Base-by-base conservation (phyloP, 1,139 yeast species). In the Taphrina betulina region DNA sequence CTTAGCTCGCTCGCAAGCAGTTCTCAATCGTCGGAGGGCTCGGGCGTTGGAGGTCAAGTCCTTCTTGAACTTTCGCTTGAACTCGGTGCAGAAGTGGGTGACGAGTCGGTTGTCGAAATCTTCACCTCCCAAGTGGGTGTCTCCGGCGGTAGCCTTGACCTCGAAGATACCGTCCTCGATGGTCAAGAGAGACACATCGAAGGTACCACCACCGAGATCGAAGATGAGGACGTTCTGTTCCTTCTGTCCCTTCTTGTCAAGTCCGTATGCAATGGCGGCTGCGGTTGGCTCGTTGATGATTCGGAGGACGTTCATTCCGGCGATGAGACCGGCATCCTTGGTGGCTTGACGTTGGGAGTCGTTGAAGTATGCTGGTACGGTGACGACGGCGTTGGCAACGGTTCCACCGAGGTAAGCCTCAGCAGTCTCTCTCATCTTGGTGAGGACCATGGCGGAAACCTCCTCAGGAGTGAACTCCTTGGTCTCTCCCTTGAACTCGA, bases 271-370 rank as follows among this genome's bases (percentile, higher is more conserved):
- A 79, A 88, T 87, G 70, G 96, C 96, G 71, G 96, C 96, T 67
- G 96, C 96, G 66, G 96, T 88, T 72, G 96, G 96, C 81, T 88
- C 96, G 85, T 88, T 88, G 72, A 88, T 88, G 77, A 88, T 89
- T 78, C 96, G 85, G 76, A 88, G 80, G 72, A 88, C 96, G 83
- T 88, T 86, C 73, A 88, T 83, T 73, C 96, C 96, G 68, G 96
- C 85, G 78, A 88, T 88, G 79, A 92, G 85, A 83, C 96, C 96
- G 69, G 96, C 96, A 76, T 88, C 95, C 82, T 88, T 88, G 81
- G 96, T 88, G 68, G 96, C 95, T 79, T 88, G 95, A 79, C 96
- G 86, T 80, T 88, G 96, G 69, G 95, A 86, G 75, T 88, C 96
- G 79, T 88, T 88, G 82, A 88, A 88, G 79, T 88, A 88, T 72